Base-by-base conservation (phyloP, 1,139 yeast genomes). In the Candida tropicalis region DNA sequence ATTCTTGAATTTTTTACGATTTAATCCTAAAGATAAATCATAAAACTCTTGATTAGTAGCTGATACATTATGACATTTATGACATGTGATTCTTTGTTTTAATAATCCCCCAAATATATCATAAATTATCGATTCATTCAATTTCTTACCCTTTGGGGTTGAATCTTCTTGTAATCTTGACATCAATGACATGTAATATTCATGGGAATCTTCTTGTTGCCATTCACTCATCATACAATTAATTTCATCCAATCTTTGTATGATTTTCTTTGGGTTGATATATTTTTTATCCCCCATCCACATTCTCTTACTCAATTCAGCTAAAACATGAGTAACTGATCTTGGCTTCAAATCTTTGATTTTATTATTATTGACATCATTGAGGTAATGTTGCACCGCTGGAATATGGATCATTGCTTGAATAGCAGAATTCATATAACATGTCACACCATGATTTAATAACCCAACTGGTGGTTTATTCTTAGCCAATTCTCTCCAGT, bases 201-300 rank as follows among this genome's bases (percentile, higher is more conserved):
- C 99, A 63, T 93, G 99, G 1, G 97, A 87, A 63, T 93, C 99
- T 65, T 93, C 98, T 63, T 93, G 99, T 63, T 89, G 91, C 96
- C 96, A 90, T 60, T 84, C 93, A 32, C 91, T 83, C 96, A 91
- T 89, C 95, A 88, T 86, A 60, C 96, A 89, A 63, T 91, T 91
- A 56, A 91, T 89, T 55, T 89, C 96, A 41, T 80, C 87, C 45
- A 91, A 69, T 49, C 93, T 73, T 42, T 75, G 74, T 43, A 90
- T 84, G 54, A 91, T 73, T 54, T 78, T 81, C 54, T 82, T 81
- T 4, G 97, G 97, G 58, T 87, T 83, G 46, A 85, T 71, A 54
- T 73, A 82, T 48, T 38, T 38, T 16, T 37, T 42, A 13, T 33
- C 38, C 12, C 69, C 42, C 42, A 74, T 73, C 84, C 89, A 85